phyloP scores from a whole-genome alignment of 345 rosid genomes.

The Schrenkiella parvula region DNA sequence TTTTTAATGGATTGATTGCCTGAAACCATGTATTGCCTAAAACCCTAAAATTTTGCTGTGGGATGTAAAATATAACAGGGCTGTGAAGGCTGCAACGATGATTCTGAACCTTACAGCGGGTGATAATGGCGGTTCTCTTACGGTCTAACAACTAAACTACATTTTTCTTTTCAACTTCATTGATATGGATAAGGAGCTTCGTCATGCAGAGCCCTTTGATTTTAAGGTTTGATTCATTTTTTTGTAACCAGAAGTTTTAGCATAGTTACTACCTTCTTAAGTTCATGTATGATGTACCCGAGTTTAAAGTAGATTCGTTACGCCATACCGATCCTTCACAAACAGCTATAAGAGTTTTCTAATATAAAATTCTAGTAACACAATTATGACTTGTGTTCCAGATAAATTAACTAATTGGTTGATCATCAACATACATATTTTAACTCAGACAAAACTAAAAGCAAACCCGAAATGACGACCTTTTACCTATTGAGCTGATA shows the following conservation, averaged over 20 bases:
- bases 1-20: not conserved
- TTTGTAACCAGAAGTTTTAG: conserved; percentile 1
- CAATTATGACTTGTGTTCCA: too few species aligned
- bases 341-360: too few species aligned
- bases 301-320: not conserved
- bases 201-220: not conserved
- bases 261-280: not conserved
- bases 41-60: not conserved
- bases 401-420: too few species aligned
- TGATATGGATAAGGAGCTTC: not conserved
- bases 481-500: too few species aligned
- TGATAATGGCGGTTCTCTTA: conserved; percentile 93
- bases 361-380: too few species aligned
- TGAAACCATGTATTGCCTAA: too few species aligned
- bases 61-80: conserved; percentile 43
- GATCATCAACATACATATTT: too few species aligned
- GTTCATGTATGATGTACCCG: not conserved
- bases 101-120: conserved; percentile 80
- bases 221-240: not conserved
- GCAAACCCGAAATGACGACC: too few species aligned
- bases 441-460: too few species aligned
- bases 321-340: too few species aligned
- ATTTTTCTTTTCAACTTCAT: not conserved
- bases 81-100: conserved; percentile 79
- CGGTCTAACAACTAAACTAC: conserved; percentile 39